These are phyloP conservation scores for Penicillium oxalicum DNA, from an alignment of 2,329 filamentous ascomycete species.

Conservation along the genomic window DNA sequence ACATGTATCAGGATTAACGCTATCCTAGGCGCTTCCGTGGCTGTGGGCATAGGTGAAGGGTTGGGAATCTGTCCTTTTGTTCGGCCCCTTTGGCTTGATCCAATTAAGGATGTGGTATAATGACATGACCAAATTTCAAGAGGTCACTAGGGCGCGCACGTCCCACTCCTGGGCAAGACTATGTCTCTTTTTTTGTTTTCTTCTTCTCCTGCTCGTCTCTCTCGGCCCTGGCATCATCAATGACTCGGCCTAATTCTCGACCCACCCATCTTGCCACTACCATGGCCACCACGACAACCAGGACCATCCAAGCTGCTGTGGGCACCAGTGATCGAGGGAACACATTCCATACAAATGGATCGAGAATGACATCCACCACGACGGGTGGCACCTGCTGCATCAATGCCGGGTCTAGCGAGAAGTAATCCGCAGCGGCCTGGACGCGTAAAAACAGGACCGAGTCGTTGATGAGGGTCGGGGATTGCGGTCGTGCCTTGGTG, in stretches of 20 bases:
- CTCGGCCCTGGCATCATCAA: slow-evolving; percentile 17
- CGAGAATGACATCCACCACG: slow-evolving; percentile 72
- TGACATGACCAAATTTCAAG: too few relatives aligned
- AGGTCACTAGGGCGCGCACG: too few relatives aligned
- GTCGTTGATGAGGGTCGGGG: slow-evolving; percentile 22
- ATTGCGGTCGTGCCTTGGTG: not conserved
- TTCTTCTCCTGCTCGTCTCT: slow-evolving; percentile 6
- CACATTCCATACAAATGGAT: slow-evolving; percentile 74
- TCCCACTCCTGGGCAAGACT: too few relatives aligned
- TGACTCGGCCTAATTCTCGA: slow-evolving; percentile 20
- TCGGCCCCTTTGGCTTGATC: too few relatives aligned
- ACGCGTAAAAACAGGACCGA: slow-evolving; percentile 69
- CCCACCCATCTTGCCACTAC: slow-evolving; percentile 35
- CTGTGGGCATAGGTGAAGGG: too few relatives aligned
- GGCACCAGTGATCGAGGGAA: slow-evolving; percentile 72
- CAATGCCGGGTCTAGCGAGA: slow-evolving; percentile 63
- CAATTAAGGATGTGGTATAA: too few relatives aligned
- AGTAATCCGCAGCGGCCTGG: slow-evolving; percentile 76
- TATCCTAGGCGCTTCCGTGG: too few relatives aligned
- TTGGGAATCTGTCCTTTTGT: too few relatives aligned
- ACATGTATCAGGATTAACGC: too few relatives aligned
- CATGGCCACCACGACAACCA: slow-evolving; percentile 53
- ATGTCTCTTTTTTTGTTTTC: slow-evolving; percentile 23
- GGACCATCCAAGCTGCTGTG: slow-evolving; percentile 61
- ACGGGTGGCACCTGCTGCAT: slow-evolving; percentile 73